These are phyloP conservation scores for Schoenoplectus tabernaemontani DNA, from an alignment of 202 grass and related monocot genomes.

Conservation along the genomic window DNA sequence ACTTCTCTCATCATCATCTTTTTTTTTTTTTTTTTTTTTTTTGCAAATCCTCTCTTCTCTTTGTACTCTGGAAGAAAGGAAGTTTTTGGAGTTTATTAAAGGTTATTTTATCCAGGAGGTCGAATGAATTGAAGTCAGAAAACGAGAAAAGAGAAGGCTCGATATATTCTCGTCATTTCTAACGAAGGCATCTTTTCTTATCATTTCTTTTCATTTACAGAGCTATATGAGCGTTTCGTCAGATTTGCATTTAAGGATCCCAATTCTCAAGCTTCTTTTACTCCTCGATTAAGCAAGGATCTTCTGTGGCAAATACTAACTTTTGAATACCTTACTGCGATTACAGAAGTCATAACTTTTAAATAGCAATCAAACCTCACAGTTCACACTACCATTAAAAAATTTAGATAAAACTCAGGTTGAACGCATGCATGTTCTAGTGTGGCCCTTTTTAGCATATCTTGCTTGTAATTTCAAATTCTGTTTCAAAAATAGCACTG, in stretches of 20 bases:
- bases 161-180: no score
- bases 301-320: background rate
- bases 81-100: background rate
- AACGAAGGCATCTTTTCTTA: no score
- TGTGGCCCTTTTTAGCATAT: no score
- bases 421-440: no score
- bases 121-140: background rate
- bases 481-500: no score
- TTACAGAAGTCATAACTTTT: no score
- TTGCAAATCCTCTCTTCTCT: background rate
- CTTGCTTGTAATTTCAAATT: no score
- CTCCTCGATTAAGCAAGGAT: background rate
- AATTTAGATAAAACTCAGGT: no score
- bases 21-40: no score
- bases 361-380: no score
- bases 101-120: background rate
- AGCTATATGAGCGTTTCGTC: background rate
- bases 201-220: constrained; percentile 20
- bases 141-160: background rate
- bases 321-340: background rate
- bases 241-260: constrained; percentile 19
- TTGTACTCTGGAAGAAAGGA: constrained; percentile 4
- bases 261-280: background rate
- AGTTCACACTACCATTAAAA: no score
- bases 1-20: background rate